Evolutionary conservation across 805 yeast species (phyloP), one percentile per base, ranked within the genome.

Genomic region (Scheffersomyces lignosus): DNA sequence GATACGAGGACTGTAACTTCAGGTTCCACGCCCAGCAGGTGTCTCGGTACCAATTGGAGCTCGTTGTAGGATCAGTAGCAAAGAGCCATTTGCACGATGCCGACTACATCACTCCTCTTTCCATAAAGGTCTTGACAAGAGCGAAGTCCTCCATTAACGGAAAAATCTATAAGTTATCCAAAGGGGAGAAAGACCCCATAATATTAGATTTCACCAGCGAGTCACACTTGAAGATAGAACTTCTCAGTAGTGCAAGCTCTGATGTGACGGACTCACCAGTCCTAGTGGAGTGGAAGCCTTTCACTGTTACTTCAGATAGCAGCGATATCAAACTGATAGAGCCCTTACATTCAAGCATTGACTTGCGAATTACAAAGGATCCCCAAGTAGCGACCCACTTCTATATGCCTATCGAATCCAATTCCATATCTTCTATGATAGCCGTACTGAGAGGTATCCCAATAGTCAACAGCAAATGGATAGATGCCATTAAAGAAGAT

Each of bases 121-220:
- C 34, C 4, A 44, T 60, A 15, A 41, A 39, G 8, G 48, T 63
- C 17, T 51, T 61, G 18, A 56, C 68, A 1, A 47, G 63, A 10
- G 62, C 66, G 15, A 51, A 58, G 25, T 52, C 62, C 4, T 49
- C 44, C n/a, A 52, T 64, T 31, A 58, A 63, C 40, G 63, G 57
- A 3, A 36, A 36, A 8, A 29, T 45, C 8, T 47, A 47, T 38
- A 58, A 54, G 32, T 47, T 61, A 5, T 32, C 33, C 15, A 40
- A 40, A 27, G 22, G 37, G 8, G 44, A 40, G 18, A 29, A 14
- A 16, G 12, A 24, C 7, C 47, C 47, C 9, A 33, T 43, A 8
- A 22, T 25, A 15, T 18, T 31, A 7, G 17, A 47, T 30, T 27
- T 35, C 38, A 38, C 51, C 34, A 26, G 39, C 25, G 45, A 36